Evolutionary conservation across 257 asterid genomes (phyloP).

Genomic region (Solanum tarapatanum): DNA sequence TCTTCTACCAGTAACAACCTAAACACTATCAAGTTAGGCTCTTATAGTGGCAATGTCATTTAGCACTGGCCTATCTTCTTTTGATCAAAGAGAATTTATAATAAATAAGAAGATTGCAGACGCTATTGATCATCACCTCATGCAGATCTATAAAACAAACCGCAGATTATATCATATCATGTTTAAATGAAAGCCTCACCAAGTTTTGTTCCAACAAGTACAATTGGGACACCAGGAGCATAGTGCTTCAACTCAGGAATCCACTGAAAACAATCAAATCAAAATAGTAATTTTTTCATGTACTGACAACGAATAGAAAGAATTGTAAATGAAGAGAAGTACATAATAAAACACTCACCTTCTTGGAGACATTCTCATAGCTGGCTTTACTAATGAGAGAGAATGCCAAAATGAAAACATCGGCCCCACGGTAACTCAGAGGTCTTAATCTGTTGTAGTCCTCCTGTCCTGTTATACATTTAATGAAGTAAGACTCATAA

Average conservation of each 20-base stretch:
- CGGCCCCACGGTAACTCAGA: slow-evolving; percentile 27
- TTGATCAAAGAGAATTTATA: not conserved
- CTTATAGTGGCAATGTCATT: not conserved
- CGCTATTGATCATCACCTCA: not conserved
- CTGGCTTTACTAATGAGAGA: slow-evolving; percentile 30
- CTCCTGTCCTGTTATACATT: slow-evolving; percentile 17
- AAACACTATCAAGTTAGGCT: not conserved
- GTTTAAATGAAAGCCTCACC: slow-evolving; percentile 9
- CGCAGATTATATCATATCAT: not conserved
- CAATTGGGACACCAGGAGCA: slow-evolving; percentile 27
- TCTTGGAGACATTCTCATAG: slow-evolving; percentile 22
- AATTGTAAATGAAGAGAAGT: not conserved
- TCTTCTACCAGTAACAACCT: not conserved
- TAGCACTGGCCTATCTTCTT: not conserved
- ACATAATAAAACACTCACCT: not conserved
- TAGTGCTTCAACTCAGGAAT: slow-evolving; percentile 29
- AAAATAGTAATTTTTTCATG: not conserved
- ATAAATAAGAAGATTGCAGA: not conserved
- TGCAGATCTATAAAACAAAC: not conserved
- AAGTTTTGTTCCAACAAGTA: slow-evolving; percentile 29
- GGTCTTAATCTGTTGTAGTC: slow-evolving; percentile 26
- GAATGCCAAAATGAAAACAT: slow-evolving; percentile 26
- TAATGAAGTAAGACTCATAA: not conserved
- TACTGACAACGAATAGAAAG: not conserved
- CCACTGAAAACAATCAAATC: slow-evolving; percentile 13